phyloP scores from a whole-genome alignment of 768 basidiomycete species.

The Boletus reticuloceps region DNA sequence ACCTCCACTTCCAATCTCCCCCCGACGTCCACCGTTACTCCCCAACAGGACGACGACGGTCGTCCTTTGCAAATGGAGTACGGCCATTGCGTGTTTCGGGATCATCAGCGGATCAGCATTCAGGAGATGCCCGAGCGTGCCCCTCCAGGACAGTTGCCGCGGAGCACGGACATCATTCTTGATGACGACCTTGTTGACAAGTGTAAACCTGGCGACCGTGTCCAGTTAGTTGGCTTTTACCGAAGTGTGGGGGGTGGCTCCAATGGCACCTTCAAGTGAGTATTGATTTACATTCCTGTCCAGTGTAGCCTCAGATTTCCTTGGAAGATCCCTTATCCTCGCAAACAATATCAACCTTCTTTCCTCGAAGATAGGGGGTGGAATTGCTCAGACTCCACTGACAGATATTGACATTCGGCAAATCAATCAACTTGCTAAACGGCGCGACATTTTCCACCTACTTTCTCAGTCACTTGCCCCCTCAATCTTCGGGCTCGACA shows the following conservation, averaged over 20 bases:
- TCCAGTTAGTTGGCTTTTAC: slow-evolving; percentile 94
- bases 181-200: slow-evolving; percentile 97
- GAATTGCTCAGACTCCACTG: slow-evolving; percentile 88
- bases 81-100: slow-evolving; percentile 87
- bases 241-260: slow-evolving; percentile 91
- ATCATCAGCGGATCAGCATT: slow-evolving; percentile 96
- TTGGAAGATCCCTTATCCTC: slow-evolving; percentile 78
- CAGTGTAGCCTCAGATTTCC: slow-evolving; percentile 9
- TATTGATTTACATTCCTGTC: slow-evolving; percentile 9
- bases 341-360: slow-evolving; percentile 95
- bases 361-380: slow-evolving; percentile 92
- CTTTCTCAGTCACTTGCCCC: slow-evolving; percentile 95
- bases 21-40: slow-evolving; percentile 82
- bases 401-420: slow-evolving; percentile 93
- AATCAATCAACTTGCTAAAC: slow-evolving; percentile 92
- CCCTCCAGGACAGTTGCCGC: slow-evolving; percentile 93
- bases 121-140: slow-evolving; percentile 99
- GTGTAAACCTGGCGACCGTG: slow-evolving; percentile 97
- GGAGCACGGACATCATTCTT: slow-evolving; percentile 93
- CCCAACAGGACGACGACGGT: slow-evolving; percentile 90
- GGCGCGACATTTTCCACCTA: slow-evolving; percentile 80
- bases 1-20: slow-evolving; percentile 83
- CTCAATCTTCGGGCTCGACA: slow-evolving; percentile 94
- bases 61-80: slow-evolving; percentile 87
- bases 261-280: slow-evolving; percentile 91